phyloP scores from a whole-genome alignment of 805 yeast genomes.

The Spathaspora girioi region DNA sequence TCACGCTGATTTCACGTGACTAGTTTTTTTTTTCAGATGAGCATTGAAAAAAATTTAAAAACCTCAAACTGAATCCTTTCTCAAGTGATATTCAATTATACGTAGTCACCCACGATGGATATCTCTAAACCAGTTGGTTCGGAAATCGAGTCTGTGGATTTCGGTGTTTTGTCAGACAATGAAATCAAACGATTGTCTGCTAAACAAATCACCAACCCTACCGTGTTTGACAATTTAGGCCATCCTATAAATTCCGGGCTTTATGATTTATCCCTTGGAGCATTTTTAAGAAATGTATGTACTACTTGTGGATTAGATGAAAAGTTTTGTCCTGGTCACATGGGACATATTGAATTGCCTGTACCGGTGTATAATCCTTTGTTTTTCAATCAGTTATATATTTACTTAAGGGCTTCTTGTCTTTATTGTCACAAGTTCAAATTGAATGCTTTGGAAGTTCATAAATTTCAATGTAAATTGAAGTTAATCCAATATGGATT shows the following conservation, averaged over 20 bases:
- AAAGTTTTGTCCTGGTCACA: slow-evolving; percentile 94
- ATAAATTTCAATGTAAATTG: slow-evolving; percentile 73
- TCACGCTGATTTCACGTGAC: not conserved
- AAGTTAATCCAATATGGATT: slow-evolving; percentile 84
- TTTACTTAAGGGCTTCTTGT: slow-evolving; percentile 80
- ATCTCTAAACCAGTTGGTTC: slow-evolving; percentile 96
- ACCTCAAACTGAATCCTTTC: not conserved
- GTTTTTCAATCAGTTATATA: slow-evolving; percentile 87
- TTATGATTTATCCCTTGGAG: slow-evolving; percentile 94
- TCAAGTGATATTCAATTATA: not conserved
- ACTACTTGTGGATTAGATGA: slow-evolving; percentile 96
- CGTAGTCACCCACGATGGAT: slow-evolving; percentile 58
- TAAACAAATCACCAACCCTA: slow-evolving; percentile 91
- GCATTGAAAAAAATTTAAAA: not conserved
- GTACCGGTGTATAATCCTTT: slow-evolving; percentile 93
- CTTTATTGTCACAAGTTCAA: slow-evolving; percentile 86
- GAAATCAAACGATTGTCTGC: slow-evolving; percentile 88
- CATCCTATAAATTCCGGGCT: slow-evolving; percentile 94
- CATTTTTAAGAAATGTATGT: slow-evolving; percentile 84
- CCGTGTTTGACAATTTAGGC: slow-evolving; percentile 93
- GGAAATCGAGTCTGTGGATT: slow-evolving; percentile 88
- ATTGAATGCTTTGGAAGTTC: slow-evolving; percentile 64
- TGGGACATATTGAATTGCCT: slow-evolving; percentile 96
- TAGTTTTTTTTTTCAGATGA: not conserved
- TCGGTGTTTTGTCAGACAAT: slow-evolving; percentile 74